Conservation (phyloP, 1,139 yeast genomes). For the Blastobotrys raffinosifermentans region DNA sequence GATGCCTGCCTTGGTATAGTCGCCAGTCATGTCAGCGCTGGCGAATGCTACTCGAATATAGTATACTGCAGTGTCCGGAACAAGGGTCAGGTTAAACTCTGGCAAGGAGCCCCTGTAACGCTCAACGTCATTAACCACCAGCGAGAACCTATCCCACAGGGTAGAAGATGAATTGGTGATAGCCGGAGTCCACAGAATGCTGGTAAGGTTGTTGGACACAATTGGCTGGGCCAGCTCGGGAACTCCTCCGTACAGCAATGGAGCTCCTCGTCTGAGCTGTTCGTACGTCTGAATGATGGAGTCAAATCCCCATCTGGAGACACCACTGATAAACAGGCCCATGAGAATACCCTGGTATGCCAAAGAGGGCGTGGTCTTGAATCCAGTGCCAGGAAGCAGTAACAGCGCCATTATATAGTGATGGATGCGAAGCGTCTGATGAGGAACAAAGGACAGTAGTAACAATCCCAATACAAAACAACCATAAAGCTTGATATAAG, state of each 20-base stretch:
- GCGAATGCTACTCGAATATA: conserved; percentile 28
- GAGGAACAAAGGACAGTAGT: conserved; percentile 50
- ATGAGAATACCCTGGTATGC: conserved; percentile 78
- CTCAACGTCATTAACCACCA: conserved; percentile 77
- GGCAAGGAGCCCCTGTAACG: conserved; percentile 48
- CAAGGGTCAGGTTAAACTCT: conserved; percentile 21
- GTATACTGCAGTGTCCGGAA: conserved; percentile 10
- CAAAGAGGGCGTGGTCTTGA: conserved; percentile 58
- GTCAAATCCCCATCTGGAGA: conserved; percentile 91
- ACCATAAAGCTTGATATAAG: conserved; percentile 49
- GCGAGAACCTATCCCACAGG: conserved; percentile 45
- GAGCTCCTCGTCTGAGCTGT: conserved; percentile 69
- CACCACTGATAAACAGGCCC: conserved; percentile 79
- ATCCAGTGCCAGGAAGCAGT: conserved; percentile 72
- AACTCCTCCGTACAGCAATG: conserved; percentile 45
- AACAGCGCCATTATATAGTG: conserved; percentile 81
- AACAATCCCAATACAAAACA: conserved; percentile 43
- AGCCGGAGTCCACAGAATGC: conserved; percentile 9
- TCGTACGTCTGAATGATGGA: conserved; percentile 74
- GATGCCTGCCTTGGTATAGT: conserved; percentile 25
- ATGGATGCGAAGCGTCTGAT: conserved; percentile 73
- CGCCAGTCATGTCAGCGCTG: conserved; percentile 20
- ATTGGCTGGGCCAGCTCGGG: conserved; percentile 43
- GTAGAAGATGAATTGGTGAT: conserved; percentile 4
- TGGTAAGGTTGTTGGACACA: conserved; percentile 3